Evolutionary conservation across 257 asterid species (phyloP), one percentile per base, ranked within the genome.

Genomic region (Haberlea rhodopensis): DNA sequence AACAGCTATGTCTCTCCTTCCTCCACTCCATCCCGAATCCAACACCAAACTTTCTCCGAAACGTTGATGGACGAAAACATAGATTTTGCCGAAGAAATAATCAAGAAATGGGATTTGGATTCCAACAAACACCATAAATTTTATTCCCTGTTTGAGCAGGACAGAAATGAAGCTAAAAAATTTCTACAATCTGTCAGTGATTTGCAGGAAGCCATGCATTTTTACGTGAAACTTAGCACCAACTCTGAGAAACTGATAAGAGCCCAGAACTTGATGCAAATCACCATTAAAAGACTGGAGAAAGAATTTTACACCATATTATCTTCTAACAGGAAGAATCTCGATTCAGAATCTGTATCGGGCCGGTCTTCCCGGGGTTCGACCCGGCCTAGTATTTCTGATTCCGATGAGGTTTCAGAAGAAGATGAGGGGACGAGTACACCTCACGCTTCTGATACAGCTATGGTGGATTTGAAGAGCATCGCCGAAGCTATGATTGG

Each of bases 401-500:
- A 84, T 8, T 71, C n/a, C n/a, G n/a, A n/a, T n/a, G n/a, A n/a
- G n/a, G n/a, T n/a, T n/a, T n/a, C 16, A 32, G 61, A 71, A 0
- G 88, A 79, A 1, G 84, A 72, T 25, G 82, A 66, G n/a, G 46
- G 46, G 67, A 22, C 32, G 13, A 58, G 18, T 66, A 72, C 0
- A 13, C 37, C 9, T 53, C 66, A 26, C 46, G 64, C 75, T 59
- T 65, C 75, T 15, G 88, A 78, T 56, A 13, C 68, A 16, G 89
- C 79, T 1, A 68, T 81, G 80, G 72, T 65, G 52, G 85, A 80
- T 73, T 71, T 91, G 68, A 80, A 69, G 75, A 73, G 60, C 9
- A 88, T 91, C 3, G 96, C 97, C 0, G 88, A 84, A 22, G 82
- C 88, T 66, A 87, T 90, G 97, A 83, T 85, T 48, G 71, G 81